phyloP scores from a whole-genome alignment of 148 eudicot genomes.

The Polygonum maritimum region DNA sequence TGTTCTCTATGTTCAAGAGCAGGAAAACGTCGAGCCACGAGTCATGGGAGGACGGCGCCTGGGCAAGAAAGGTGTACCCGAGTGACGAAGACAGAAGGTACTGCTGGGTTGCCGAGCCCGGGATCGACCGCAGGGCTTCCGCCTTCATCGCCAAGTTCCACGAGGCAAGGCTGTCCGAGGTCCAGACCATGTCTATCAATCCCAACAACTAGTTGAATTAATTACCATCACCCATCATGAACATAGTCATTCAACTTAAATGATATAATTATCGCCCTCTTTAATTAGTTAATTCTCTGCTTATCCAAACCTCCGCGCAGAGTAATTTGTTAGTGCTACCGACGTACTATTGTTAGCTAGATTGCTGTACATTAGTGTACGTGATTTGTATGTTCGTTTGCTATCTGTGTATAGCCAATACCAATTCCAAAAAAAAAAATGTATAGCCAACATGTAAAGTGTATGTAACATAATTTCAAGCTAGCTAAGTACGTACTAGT shows the following conservation, averaged over 20 bases:
- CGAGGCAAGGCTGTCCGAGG: neutral
- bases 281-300: neutral
- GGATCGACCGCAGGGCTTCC: slow-evolving; percentile 20
- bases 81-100: slow-evolving; percentile 1
- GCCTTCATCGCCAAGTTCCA: slow-evolving; percentile 15
- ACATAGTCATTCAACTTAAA: neutral
- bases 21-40: neutral
- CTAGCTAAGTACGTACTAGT: too few species aligned
- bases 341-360: neutral
- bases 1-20: neutral
- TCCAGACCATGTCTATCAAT: neutral
- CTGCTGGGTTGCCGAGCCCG: slow-evolving; percentile 22
- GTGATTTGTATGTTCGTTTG: neutral
- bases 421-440: too few species aligned
- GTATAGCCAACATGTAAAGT: too few species aligned
- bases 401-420: too few species aligned
- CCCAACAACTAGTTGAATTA: neutral
- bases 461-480: too few species aligned
- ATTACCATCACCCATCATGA: neutral
- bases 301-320: neutral
- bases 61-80: neutral
- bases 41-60: neutral
- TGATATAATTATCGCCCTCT: too few species aligned
- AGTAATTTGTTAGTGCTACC: neutral
- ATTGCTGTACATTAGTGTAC: neutral